Evolutionary conservation across 495 filamentous ascomycete genomes (phyloP).

Genomic region (Penicillium cinerascens): DNA sequence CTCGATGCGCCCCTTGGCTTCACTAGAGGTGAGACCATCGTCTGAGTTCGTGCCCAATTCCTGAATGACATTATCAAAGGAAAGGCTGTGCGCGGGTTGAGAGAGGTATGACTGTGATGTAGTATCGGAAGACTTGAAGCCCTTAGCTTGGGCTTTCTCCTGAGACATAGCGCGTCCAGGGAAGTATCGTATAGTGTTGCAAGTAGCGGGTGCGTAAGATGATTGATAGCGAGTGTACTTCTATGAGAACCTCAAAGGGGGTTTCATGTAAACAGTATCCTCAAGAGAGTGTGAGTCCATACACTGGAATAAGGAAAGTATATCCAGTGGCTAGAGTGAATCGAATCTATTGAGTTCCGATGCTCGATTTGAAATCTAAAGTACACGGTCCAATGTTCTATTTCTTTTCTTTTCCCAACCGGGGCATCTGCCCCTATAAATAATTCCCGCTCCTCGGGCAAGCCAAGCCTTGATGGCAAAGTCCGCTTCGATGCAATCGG

Average conservation of each 20-base stretch:
- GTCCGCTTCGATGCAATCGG: constrained; percentile 4
- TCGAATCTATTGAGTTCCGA: constrained; percentile 1
- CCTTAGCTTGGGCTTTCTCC: constrained; percentile 36
- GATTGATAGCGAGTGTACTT: constrained; percentile 16
- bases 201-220: background rate
- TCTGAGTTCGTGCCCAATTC: constrained; percentile 59
- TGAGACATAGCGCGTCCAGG: constrained; percentile 37
- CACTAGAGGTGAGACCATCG: constrained; percentile 55
- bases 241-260: constrained; percentile 29
- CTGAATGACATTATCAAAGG: constrained; percentile 47
- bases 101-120: constrained; percentile 37
- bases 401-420: background rate
- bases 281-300: constrained; percentile 38
- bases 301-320: constrained; percentile 11
- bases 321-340: background rate
- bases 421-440: constrained; percentile 17
- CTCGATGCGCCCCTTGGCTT: constrained; percentile 53
- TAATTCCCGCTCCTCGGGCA: constrained; percentile 7
- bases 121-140: constrained; percentile 28
- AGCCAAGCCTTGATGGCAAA: constrained; percentile 18
- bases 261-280: constrained; percentile 37
- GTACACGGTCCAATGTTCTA: constrained; percentile 10
- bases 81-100: constrained; percentile 62
- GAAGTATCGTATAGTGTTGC: background rate
- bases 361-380: constrained; percentile 8